Conservation (phyloP, 2,329 filamentous ascomycete genomes). For the Lithohypha guttulata region DNA sequence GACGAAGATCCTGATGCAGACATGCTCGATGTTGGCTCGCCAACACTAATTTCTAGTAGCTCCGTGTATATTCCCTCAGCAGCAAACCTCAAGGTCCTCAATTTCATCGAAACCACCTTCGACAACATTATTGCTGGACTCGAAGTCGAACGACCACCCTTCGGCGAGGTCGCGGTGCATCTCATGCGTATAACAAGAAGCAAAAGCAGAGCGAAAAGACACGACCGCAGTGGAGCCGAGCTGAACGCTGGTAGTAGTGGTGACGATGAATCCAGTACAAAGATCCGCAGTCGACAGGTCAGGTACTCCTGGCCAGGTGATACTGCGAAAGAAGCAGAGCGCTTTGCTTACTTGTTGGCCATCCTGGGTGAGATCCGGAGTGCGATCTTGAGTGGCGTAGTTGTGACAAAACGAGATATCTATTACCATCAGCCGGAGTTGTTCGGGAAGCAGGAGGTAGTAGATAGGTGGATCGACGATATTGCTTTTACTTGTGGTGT, state of each 20-base stretch:
- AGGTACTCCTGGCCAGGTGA: conserved; percentile 46
- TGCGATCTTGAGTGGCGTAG: conserved; percentile 36
- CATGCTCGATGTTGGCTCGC: conserved; percentile 2
- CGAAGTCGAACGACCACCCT: conserved; percentile 15
- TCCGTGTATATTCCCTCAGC: background rate
- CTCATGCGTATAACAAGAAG: conserved; percentile 22
- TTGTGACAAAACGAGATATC: conserved; percentile 51
- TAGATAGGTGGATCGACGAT: conserved; percentile 51
- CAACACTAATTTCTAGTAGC: background rate
- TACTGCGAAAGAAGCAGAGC: conserved; percentile 47
- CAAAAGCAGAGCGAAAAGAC: conserved; percentile 14
- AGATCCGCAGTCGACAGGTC: conserved; percentile 16
- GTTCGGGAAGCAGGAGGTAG: conserved; percentile 46
- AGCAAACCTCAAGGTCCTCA: conserved; percentile 13
- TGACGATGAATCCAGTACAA: conserved; percentile 21
- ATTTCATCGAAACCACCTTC: conserved; percentile 17
- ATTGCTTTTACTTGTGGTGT: conserved; percentile 50
- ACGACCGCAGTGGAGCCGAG: background rate
- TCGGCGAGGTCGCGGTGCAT: conserved; percentile 22
- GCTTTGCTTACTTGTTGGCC: conserved; percentile 37
- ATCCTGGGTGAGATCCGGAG: conserved; percentile 46
- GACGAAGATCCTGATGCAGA: conserved; percentile 3
- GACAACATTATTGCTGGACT: conserved; percentile 16
- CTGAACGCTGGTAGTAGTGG: conserved; percentile 17
- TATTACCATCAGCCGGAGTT: conserved; percentile 52